Conservation (phyloP, 208 protist species). For the Leptomonas pyrrhocoris region DNA sequence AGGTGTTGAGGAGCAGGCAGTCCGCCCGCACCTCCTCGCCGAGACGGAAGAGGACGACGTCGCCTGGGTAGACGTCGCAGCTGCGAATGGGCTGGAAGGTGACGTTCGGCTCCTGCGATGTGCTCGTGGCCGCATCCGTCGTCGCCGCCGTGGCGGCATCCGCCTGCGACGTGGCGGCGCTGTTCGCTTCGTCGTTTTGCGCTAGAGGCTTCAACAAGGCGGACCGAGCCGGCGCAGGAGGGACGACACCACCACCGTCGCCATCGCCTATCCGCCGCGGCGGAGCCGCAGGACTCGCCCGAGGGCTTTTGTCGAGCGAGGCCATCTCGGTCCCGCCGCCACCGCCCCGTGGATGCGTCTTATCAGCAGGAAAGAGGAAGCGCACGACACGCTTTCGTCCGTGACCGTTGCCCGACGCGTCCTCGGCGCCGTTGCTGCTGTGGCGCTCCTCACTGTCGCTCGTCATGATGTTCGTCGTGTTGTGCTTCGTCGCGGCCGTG, state of each 20-base stretch:
- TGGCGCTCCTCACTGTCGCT: slow-evolving; percentile 3
- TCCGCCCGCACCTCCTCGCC: slow-evolving; percentile 84
- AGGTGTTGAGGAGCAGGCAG: slow-evolving; percentile 80
- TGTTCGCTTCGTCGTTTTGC: not conserved
- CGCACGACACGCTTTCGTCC: slow-evolving; percentile 9
- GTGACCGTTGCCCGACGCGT: not conserved
- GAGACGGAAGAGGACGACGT: slow-evolving; percentile 73
- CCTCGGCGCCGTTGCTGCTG: not conserved
- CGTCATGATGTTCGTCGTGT: not conserved
- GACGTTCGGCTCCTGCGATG: slow-evolving; percentile 6
- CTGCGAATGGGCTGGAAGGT: slow-evolving; percentile 51
- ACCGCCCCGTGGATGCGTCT: not conserved
- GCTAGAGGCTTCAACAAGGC: not conserved
- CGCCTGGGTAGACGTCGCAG: slow-evolving; percentile 79
- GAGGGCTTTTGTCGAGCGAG: not conserved
- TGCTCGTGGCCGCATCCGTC: not conserved
- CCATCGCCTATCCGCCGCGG: not conserved
- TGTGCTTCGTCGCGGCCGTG: not conserved
- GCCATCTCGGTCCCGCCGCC: slow-evolving; percentile 1
- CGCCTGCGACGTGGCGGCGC: not conserved
- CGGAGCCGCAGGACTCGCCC: too few relatives aligned
- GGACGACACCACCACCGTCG: not conserved
- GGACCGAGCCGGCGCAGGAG: not conserved
- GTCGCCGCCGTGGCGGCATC: not conserved
- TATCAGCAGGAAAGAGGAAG: slow-evolving; percentile 13